Conservation (phyloP, 202 grass and related monocot genomes). For the Zoysia matrella region DNA sequence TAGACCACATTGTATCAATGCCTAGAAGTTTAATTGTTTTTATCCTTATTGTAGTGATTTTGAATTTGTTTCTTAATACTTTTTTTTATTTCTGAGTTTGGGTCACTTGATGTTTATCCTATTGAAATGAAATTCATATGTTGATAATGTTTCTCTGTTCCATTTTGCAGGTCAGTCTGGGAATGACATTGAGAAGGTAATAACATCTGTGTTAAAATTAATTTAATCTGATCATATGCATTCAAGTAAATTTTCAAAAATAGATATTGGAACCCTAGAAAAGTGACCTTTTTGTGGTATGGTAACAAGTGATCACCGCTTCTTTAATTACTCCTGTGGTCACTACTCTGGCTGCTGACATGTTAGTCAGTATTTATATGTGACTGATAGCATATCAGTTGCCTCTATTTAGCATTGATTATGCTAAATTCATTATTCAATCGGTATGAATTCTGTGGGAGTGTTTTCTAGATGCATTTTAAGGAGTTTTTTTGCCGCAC, state of each 20-base stretch:
- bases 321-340: not conserved
- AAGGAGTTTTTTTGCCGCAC: not conserved
- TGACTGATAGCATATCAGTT: not conserved
- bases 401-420: not conserved
- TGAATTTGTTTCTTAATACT: not conserved
- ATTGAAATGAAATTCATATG: slow-evolving; percentile 24
- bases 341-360: not conserved
- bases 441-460: not conserved
- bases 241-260: not conserved
- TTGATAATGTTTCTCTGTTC: slow-evolving; percentile 13
- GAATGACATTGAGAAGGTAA: slow-evolving; percentile 80
- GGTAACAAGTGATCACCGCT: not conserved
- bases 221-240: not conserved
- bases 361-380: not conserved
- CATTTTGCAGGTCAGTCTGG: slow-evolving; percentile 79
- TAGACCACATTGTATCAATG: not conserved
- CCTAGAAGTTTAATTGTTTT: not conserved
- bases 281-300: not conserved
- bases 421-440: slow-evolving; percentile 5
- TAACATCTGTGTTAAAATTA: not conserved
- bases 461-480: not conserved
- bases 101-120: not conserved
- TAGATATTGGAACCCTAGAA: not conserved
- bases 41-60: slow-evolving; percentile 9
- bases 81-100: slow-evolving; percentile 9